phyloP scores from a whole-genome alignment of 2,329 filamentous ascomycete genomes.

The Clarireedia paspali region DNA sequence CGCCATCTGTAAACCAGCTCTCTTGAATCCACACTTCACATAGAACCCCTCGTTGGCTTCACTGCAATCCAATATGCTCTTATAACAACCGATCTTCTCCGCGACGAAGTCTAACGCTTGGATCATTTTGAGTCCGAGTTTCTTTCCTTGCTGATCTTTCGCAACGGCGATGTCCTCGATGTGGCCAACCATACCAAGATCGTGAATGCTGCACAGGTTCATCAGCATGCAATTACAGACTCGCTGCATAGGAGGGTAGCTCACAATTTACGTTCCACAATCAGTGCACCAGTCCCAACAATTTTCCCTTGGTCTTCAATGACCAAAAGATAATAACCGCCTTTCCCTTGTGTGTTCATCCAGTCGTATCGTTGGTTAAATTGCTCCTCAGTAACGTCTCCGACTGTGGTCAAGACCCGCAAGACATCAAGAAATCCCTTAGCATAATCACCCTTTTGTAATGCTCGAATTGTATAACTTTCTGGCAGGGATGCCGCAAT shows the following conservation, averaged over 20 bases:
- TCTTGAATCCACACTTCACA: constrained; percentile 91
- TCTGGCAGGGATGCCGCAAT: constrained; percentile 67
- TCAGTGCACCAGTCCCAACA: constrained; percentile 83
- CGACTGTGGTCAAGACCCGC: constrained; percentile 85
- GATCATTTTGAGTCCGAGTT: constrained; percentile 85
- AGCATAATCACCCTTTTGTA: constrained; percentile 70
- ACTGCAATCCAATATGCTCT: constrained; percentile 93
- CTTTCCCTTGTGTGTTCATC: constrained; percentile 59
- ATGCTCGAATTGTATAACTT: constrained; percentile 74
- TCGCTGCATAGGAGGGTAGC: neutral
- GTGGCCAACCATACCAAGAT: constrained; percentile 77
- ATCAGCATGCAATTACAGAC: constrained; percentile 12
- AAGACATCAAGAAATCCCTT: constrained; percentile 86
- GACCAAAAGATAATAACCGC: constrained; percentile 76
- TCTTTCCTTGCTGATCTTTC: constrained; percentile 95
- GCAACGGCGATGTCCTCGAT: constrained; percentile 97
- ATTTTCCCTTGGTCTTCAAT: constrained; percentile 62
- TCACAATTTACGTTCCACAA: constrained; percentile 92
- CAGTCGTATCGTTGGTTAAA: constrained; percentile 78
- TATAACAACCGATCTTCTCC: constrained; percentile 87
- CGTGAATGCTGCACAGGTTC: constrained; percentile 56
- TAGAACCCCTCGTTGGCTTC: constrained; percentile 97
- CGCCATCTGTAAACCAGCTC: constrained; percentile 92
- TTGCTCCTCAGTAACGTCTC: constrained; percentile 67
- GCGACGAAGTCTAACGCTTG: constrained; percentile 88